Conservation (phyloP, 148 eudicot genomes). For the Camellia japonica region DNA sequence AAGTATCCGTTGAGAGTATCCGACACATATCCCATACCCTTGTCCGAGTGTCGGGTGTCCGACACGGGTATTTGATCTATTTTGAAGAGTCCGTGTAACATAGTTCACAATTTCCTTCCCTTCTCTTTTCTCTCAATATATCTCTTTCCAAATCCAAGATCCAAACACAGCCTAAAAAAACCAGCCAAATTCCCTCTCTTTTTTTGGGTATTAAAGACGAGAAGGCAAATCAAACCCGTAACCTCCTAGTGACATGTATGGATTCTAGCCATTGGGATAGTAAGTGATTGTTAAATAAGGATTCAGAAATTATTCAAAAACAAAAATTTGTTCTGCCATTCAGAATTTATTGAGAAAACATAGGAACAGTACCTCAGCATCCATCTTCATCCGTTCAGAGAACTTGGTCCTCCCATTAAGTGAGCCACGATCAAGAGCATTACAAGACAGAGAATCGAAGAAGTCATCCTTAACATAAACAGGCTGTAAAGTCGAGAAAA, state of each 20-base stretch:
- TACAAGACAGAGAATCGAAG: constrained; percentile 59
- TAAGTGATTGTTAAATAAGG: neutral
- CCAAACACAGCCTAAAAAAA: too few relatives aligned
- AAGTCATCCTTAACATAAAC: constrained; percentile 66
- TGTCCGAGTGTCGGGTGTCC: too few relatives aligned
- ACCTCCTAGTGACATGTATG: neutral
- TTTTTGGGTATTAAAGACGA: too few relatives aligned
- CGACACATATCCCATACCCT: too few relatives aligned
- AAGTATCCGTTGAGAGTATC: too few relatives aligned
- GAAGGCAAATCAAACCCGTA: too few relatives aligned
- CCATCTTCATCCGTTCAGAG: constrained; percentile 57
- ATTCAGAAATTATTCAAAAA: neutral
- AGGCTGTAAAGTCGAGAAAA: constrained; percentile 30
- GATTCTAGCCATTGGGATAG: neutral
- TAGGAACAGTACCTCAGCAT: constrained; percentile 48
- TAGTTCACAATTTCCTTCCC: too few relatives aligned
- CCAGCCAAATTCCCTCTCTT: too few relatives aligned
- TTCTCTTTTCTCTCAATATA: too few relatives aligned
- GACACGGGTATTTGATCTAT: too few relatives aligned
- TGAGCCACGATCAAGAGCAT: constrained; percentile 36
- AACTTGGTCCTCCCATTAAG: constrained; percentile 47
- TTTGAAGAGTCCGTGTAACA: too few relatives aligned
- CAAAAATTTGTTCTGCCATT: neutral
- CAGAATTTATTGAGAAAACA: neutral
- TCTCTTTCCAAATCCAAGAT: too few relatives aligned